Conservation (phyloP, 371 early-diverging fungal genomes). For the Mucor mucedo region DNA sequence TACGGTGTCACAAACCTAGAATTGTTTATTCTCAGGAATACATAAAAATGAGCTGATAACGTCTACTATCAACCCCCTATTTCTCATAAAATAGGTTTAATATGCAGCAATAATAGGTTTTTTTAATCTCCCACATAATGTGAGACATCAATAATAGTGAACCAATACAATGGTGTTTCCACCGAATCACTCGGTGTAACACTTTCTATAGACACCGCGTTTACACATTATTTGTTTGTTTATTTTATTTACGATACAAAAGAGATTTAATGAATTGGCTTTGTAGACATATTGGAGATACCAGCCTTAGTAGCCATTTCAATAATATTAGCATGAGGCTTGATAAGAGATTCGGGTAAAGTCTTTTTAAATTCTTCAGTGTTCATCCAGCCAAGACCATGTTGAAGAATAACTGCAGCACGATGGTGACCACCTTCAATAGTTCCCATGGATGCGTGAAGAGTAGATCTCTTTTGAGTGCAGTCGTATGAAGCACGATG, state of each 20-base stretch:
- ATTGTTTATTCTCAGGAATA: neutral
- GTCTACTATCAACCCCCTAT: neutral
- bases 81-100: neutral
- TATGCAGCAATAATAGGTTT: neutral
- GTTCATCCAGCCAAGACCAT: slow-evolving; percentile 60
- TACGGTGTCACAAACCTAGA: neutral
- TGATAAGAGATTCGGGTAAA: slow-evolving; percentile 41
- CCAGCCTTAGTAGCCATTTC: slow-evolving; percentile 46
- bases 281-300: slow-evolving; percentile 5
- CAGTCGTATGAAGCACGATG: slow-evolving; percentile 57
- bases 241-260: neutral
- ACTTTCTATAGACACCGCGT: too few species aligned
- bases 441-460: slow-evolving; percentile 62
- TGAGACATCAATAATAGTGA: neutral
- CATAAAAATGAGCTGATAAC: neutral
- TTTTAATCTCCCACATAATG: neutral
- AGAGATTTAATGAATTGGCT: slow-evolving; percentile 1
- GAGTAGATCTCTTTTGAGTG: slow-evolving; percentile 51
- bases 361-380: slow-evolving; percentile 40
- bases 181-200: too few species aligned
- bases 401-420: slow-evolving; percentile 57
- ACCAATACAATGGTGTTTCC: too few species aligned
- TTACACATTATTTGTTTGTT: neutral
- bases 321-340: slow-evolving; percentile 47
- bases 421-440: slow-evolving; percentile 58